Conservation (phyloP, 2,329 filamentous ascomycete genomes). For the Tolypocladium inflatum region DNA sequence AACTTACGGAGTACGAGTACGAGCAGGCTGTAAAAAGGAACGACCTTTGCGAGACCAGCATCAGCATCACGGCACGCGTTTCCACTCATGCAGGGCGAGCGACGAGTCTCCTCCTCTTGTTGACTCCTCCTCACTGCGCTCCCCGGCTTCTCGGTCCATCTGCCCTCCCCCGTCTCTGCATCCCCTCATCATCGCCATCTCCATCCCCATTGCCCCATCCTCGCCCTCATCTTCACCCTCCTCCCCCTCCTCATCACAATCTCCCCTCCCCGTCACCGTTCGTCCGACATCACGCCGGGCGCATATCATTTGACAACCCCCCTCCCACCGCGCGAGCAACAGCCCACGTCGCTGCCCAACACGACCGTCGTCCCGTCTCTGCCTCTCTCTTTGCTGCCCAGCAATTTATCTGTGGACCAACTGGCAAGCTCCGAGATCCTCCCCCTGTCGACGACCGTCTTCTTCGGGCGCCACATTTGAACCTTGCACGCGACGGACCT, state of each 20-base stretch:
- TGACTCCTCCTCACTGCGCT: not conserved
- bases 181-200: not conserved
- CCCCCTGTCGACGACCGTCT: not conserved
- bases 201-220: not conserved
- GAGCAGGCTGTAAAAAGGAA: not conserved
- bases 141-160: not conserved
- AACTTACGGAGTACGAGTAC: not conserved
- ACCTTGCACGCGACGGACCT: not conserved
- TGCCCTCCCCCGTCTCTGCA: not conserved
- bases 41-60: not conserved
- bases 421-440: not conserved
- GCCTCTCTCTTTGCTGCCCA: not conserved
- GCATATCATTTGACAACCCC: not conserved
- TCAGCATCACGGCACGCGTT: not conserved
- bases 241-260: not conserved
- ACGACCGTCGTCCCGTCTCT: not conserved
- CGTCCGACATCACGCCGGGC: not conserved
- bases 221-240: not conserved
- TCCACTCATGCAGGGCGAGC: not conserved
- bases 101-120: not conserved
- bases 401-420: not conserved
- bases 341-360: not conserved
- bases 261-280: not conserved
- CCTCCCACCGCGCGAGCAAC: not conserved
- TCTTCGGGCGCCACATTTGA: not conserved